Conservation (phyloP, 352 stramenopile species). For the Pythium dissimile region DNA sequence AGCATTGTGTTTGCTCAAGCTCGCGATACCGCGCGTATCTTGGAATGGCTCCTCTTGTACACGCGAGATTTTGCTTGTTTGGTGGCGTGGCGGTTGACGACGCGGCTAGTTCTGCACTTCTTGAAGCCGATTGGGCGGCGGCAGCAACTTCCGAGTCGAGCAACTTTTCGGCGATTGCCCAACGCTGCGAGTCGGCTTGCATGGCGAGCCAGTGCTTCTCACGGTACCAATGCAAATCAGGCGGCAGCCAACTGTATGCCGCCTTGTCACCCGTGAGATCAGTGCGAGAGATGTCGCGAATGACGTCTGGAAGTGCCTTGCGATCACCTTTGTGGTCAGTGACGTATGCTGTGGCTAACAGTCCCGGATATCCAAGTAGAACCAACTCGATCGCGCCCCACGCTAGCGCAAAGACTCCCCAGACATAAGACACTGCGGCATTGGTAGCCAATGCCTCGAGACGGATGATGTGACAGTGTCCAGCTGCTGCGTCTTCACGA, state of each 20-base stretch:
- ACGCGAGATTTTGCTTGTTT: no score
- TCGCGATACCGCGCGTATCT: no score
- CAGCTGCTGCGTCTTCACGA: neutral
- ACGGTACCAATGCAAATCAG: neutral
- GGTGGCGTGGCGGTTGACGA: no score
- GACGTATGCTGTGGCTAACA: neutral
- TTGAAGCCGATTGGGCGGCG: no score
- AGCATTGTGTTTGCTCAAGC: no score
- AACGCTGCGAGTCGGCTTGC: neutral
- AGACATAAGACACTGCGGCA: neutral
- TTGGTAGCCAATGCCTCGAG: neutral
- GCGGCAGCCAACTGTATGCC: neutral
- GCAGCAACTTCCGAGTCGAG: neutral
- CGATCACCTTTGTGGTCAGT: neutral
- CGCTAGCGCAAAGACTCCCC: neutral
- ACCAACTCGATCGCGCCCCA: neutral
- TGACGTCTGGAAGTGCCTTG: neutral
- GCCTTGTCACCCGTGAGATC: neutral
- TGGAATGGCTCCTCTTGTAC: no score
- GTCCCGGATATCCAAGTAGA: neutral
- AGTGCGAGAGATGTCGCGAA: neutral
- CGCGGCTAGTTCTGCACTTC: no score
- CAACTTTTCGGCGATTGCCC: neutral
- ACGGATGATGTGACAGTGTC: neutral
- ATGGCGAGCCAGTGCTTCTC: neutral